Conservation (phyloP, 2,329 filamentous ascomycete genomes). For the Curvularia verruculosa region DNA sequence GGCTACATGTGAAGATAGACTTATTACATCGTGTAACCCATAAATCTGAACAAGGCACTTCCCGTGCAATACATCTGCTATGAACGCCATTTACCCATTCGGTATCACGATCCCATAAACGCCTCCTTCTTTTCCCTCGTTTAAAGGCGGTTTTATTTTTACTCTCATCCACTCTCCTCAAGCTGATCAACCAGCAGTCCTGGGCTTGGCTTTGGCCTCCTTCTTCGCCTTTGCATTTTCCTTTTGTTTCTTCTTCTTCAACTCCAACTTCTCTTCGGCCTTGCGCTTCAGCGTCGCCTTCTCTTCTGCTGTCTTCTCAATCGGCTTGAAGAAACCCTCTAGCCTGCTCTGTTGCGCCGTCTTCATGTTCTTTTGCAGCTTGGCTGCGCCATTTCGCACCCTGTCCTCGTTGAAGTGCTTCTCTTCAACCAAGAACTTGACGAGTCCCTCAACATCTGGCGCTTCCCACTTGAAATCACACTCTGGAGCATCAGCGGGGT, state of each 20-base stretch:
- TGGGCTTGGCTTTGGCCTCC: constrained; percentile 82
- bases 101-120: constrained; percentile 16
- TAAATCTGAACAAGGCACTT: neutral
- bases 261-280: constrained; percentile 87
- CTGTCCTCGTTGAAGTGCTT: constrained; percentile 98
- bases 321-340: constrained; percentile 95
- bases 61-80: neutral
- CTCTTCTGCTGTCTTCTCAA: constrained; percentile 86
- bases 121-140: constrained; percentile 3
- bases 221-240: constrained; percentile 95
- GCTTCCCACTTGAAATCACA: constrained; percentile 99
- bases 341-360: constrained; percentile 86
- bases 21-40: neutral
- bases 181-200: constrained; percentile 20
- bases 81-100: constrained; percentile 2
- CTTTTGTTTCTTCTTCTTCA: constrained; percentile 95
- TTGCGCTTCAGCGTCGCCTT: constrained; percentile 88
- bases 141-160: neutral
- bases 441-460: constrained; percentile 86
- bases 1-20: neutral
- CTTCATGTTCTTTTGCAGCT: constrained; percentile 89
- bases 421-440: constrained; percentile 88
- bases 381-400: constrained; percentile 77
- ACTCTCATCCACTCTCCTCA: neutral
- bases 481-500: constrained; percentile 77